phyloP scores from a whole-genome alignment of 176 grass and related monocot genomes.

The Triticum urartu region DNA sequence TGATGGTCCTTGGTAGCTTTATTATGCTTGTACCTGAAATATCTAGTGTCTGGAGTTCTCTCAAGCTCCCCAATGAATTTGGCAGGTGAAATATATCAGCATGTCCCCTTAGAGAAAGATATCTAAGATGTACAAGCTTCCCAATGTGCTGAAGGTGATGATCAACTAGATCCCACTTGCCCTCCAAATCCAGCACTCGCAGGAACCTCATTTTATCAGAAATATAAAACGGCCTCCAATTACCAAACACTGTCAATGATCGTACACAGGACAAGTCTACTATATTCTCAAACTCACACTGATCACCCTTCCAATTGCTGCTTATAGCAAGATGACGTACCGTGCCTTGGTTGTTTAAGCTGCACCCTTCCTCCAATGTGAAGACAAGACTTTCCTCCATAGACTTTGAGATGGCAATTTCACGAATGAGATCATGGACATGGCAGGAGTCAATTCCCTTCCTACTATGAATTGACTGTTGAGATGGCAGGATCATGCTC shows the following conservation, averaged over 20 bases:
- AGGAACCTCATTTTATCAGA: not conserved
- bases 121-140: not conserved
- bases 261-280: not conserved
- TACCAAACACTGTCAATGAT: not conserved
- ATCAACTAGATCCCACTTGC: fast-evolving
- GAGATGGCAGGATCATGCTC: not conserved
- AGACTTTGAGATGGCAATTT: not conserved
- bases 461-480: not conserved
- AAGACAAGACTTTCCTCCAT: not conserved
- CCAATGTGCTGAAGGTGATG: not conserved
- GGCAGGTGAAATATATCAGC: not conserved
- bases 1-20: not conserved
- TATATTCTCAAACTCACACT: not conserved
- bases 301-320: not conserved
- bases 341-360: not conserved
- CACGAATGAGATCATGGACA: not conserved
- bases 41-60: not conserved
- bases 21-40: not conserved
- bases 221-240: not conserved
- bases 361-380: not conserved
- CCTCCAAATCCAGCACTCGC: not conserved
- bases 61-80: not conserved
- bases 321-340: not conserved
- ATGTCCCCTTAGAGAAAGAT: not conserved
- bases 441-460: not conserved